Base-by-base conservation (phyloP, 805 yeast species). In the Kurtzmaniella cleridarum region DNA sequence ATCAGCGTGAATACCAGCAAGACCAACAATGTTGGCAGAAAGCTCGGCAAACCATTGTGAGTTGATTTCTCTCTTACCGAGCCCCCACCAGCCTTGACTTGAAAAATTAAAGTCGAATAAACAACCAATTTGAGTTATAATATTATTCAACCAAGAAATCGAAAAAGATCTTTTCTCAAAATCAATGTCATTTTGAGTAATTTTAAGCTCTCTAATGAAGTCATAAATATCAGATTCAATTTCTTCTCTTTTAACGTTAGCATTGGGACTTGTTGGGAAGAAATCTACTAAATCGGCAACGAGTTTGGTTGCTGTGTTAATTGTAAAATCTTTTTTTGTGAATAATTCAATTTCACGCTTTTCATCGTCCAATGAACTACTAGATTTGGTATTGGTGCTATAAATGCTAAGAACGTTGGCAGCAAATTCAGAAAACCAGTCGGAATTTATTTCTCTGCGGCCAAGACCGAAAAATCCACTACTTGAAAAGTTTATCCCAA, bases 401-500 rank as follows among this genome's bases (percentile, higher is more conserved):
- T 36, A 28, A 15, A 39, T 35, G 9, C 42, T 44, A 35, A 34
- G 36, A 31, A 32, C 3, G 34, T 38, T 24, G 23, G 37, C 43
- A 14, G 33, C 24, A 27, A 28, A 34, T 13, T 35, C 32, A 28
- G 37, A 36, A 30, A 30, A 44, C 20, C 16, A 36, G 26, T 32
- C 45, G 11, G 38, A 46, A 6, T 26, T 43, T 34, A 41, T 24
- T 16, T 32, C 41, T 34, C 43, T 44, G 40, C 40, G 40, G 20
- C 32, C 38, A 18, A 20, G 10, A 26, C 14, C 30, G 8, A 20
- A 20, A 20, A 20, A 20, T 20, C 24, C 24, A 20, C 24, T 20
- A 20, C 24, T 20, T 10, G 20, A 35, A 14, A 16, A 26, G 13
- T 24, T 24, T 11, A 15, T 28, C 12, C 28, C 40, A 27, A 18